Evolutionary conservation across 176 grass and related monocot species (phyloP).

Genomic region (Hordeum vulgare): DNA sequence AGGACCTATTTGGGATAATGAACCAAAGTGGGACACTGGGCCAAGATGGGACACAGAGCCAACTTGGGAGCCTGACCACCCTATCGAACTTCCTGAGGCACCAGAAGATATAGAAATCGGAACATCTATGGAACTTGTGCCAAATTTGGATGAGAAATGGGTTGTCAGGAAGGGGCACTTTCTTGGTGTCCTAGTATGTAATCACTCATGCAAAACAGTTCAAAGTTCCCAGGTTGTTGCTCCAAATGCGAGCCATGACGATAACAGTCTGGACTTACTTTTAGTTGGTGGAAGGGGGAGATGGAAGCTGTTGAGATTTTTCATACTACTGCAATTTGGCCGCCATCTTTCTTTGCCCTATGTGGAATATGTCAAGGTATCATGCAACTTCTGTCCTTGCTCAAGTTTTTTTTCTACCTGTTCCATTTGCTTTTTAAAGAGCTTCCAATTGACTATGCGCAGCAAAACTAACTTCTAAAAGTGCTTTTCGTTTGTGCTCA

Average conservation of each 20-base stretch:
- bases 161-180: conserved; percentile 85
- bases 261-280: conserved; percentile 87
- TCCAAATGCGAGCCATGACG: conserved; percentile 84
- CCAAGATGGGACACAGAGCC: conserved; percentile 71
- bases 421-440: not conserved
- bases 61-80: conserved; percentile 62
- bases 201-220: conserved; percentile 90
- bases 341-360: conserved; percentile 89
- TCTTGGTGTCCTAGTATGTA: conserved; percentile 92
- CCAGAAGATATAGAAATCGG: conserved; percentile 40
- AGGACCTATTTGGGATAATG: conserved; percentile 82
- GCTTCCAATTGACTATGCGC: not conserved
- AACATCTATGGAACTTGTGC: conserved; percentile 59
- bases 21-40: conserved; percentile 75
- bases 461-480: conserved; percentile 7
- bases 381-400: conserved; percentile 1
- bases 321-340: conserved; percentile 82
- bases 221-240: conserved; percentile 95
- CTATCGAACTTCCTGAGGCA: conserved; percentile 56
- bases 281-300: conserved; percentile 83
- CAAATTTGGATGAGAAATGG: conserved; percentile 96
- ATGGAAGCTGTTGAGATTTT: conserved; percentile 88
- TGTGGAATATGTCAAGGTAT: conserved; percentile 95
- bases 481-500: not conserved
- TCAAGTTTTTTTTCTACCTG: conserved; percentile 12